Base-by-base conservation (phyloP, 129 eudicot genomes). In the Flaveria brownii region DNA sequence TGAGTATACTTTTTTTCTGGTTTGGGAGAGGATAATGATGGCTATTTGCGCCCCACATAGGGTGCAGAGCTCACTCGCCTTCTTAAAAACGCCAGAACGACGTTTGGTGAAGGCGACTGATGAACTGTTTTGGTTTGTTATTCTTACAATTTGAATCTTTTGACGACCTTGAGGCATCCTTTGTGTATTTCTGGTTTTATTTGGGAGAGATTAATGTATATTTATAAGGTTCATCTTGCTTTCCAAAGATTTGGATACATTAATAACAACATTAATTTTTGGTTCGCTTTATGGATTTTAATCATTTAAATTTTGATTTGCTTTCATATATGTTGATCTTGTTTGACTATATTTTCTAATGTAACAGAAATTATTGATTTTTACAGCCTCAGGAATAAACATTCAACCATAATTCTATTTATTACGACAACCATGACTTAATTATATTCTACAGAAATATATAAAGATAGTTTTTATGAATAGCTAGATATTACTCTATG, bases 21-120 rank as follows among this genome's bases (percentile, higher is more conserved):
- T 83, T 16, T 86, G 88, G 2, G 88, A 87, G 46, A 87, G 77
- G 14, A 84, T 80, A 33, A 84, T 54, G 6, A 84, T 77, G 2
- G 81, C 89, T 3, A 84, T 66, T 28, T 88, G 75, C n/a, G 26
- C 57, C 68, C 41, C 69, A 5, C 74, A 80, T 41, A 80, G 61
- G 42, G 42, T 73, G 68, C 47, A 64, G 23, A 80, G 60, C n/a
- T 80, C 78, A 1, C 67, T 52, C 3, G 46, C 67, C 57, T 79
- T 79, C 7, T 17, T 79, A 10, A 72, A 36, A 64, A 72, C 46
- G 49, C 73, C 66, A 3, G 28, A 2, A 15, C 15, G 26, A 4
- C 79, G 73, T 25, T 80, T 80, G 17, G 68, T 23, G 30, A 80
- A 80, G 52, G 69, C n/a, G n/a, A 80, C 74, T 2, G 23, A 12